phyloP scores from a whole-genome alignment of 192 early-diverging fungal species.

The Powellomyces hirtus region DNA sequence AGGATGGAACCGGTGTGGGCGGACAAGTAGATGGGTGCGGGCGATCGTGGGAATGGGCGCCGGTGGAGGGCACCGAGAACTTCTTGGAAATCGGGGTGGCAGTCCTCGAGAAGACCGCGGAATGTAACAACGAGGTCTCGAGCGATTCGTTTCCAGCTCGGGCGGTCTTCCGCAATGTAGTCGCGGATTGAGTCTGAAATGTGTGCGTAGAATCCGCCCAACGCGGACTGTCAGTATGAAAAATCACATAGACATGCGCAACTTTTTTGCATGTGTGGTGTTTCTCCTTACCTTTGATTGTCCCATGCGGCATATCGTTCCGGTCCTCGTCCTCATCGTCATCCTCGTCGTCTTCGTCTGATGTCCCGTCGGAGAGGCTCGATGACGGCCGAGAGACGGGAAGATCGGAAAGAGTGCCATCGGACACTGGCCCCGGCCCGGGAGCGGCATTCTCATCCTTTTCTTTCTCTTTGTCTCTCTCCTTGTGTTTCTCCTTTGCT shows the following conservation, averaged over 20 bases:
- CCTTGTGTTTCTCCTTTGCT: no score
- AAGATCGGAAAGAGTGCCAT: not conserved
- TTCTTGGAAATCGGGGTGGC: conserved; percentile 21
- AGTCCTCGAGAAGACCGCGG: not conserved
- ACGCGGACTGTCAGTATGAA: no score
- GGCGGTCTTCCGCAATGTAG: conserved; percentile 32
- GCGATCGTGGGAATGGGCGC: conserved; percentile 14
- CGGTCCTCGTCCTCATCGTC: not conserved
- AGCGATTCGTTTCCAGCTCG: conserved; percentile 36
- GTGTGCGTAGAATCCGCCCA: no score
- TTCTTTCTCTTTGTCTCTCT: not conserved
- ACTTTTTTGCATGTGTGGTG: no score
- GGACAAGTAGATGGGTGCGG: conserved; percentile 22
- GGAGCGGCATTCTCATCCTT: not conserved
- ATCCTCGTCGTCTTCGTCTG: not conserved
- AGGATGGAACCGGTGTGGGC: conserved; percentile 12
- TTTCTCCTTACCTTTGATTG: conserved; percentile 1
- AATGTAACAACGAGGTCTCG: conserved; percentile 25
- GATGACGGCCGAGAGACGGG: not conserved
- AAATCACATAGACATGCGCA: no score
- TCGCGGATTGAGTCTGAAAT: conserved; percentile 11
- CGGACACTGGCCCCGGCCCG: not conserved
- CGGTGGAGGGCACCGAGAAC: conserved; percentile 27
- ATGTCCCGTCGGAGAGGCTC: no score
- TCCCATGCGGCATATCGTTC: not conserved